phyloP scores from a whole-genome alignment of 2,329 filamentous ascomycete species.

The Ceratocystis destructans region DNA sequence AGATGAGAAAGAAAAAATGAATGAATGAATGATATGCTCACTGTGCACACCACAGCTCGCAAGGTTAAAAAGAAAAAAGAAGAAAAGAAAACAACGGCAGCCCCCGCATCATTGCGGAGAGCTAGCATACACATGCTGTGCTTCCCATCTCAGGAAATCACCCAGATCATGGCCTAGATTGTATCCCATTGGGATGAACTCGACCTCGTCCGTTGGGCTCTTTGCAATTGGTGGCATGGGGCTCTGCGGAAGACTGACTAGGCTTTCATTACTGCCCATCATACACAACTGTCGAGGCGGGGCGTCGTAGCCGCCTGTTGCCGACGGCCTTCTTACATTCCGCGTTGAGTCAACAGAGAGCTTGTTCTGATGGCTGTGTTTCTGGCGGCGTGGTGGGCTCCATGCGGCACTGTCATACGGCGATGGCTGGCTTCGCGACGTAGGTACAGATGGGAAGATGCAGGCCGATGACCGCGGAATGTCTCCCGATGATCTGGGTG shows the following conservation, averaged over 20 bases:
- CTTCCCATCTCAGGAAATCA: conserved; percentile 45
- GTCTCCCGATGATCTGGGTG: conserved; percentile 13
- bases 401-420: conserved; percentile 2
- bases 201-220: conserved; percentile 28
- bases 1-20: conserved; percentile 16
- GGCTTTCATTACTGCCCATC: conserved; percentile 24
- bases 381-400: neutral
- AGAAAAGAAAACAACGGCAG: neutral
- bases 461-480: conserved; percentile 6
- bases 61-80: conserved; percentile 11
- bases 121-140: conserved; percentile 34
- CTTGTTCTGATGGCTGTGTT: neutral
- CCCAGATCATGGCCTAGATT: conserved; percentile 46
- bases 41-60: neutral
- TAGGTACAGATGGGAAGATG: conserved; percentile 6
- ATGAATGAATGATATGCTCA: neutral
- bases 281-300: neutral
- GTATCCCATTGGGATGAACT: conserved; percentile 43
- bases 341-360: neutral
- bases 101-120: conserved; percentile 21
- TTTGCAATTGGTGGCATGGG: conserved; percentile 36
- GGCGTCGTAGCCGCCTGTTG: neutral
- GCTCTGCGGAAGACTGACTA: conserved; percentile 36
- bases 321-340: neutral
- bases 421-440: conserved; percentile 2